A percentile compares a stretch with the other conserved stretches of the same genome.
phyloP scores from a whole-genome alignment of 1,284 basidiomycete species.

The Cerrena zonata region DNA sequence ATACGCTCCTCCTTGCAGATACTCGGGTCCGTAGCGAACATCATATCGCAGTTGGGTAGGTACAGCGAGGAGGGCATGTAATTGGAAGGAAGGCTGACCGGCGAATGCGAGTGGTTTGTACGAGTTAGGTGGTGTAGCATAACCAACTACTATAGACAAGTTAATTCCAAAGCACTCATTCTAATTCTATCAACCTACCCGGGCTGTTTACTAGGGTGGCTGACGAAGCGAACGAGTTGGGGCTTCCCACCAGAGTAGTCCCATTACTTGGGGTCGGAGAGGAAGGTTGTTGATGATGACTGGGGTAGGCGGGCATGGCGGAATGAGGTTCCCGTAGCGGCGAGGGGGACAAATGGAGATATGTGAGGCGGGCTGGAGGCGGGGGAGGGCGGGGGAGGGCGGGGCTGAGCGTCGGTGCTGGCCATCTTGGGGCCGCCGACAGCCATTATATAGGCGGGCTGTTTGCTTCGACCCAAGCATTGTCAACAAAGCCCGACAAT shows the following conservation, averaged over 20 bases:
- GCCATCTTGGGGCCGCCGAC: constrained; percentile 6
- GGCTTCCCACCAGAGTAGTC: neutral
- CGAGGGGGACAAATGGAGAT: neutral
- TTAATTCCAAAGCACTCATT: neutral
- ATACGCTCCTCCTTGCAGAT: neutral
- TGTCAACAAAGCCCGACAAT: constrained; percentile 4
- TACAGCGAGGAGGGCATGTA: neutral
- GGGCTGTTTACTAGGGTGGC: neutral
- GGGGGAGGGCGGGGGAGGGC: constrained; percentile 6
- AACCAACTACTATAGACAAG: neutral
- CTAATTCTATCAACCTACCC: neutral
- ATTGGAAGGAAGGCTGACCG: neutral
- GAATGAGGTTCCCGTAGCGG: neutral
- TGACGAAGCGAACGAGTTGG: neutral
- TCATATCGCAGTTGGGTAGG: neutral
- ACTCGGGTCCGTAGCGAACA: neutral
- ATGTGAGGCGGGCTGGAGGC: constrained; percentile 1
- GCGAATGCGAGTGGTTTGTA: neutral
- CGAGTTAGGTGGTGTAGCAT: neutral
- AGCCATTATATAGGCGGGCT: constrained; percentile 12
- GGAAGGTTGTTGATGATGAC: neutral
- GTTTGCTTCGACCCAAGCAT: constrained; percentile 6
- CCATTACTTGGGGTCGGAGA: neutral
- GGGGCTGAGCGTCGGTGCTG: constrained; percentile 8
- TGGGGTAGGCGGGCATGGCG: neutral